A percentile compares a stretch with the other conserved stretches of the same genome.
Evolutionary conservation across 352 stramenopile genomes (phyloP).

Genomic region (Pythium diclinum): DNA sequence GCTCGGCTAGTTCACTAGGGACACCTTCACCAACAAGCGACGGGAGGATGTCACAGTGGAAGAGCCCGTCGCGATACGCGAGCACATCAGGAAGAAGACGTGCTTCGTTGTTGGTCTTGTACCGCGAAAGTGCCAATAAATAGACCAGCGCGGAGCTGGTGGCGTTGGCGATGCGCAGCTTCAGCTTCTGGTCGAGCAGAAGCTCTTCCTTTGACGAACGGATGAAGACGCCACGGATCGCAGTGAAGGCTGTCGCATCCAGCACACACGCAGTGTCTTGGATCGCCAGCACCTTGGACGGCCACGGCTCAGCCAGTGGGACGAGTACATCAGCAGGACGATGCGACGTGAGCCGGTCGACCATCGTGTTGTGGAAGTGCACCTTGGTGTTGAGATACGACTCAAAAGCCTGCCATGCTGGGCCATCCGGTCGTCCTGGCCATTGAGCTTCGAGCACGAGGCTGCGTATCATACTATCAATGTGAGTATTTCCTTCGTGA

Average conservation of each 20-base stretch:
- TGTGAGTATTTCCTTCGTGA: not conserved
- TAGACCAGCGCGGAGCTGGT: conserved; percentile 91
- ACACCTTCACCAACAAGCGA: conserved; percentile 36
- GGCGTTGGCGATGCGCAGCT: conserved; percentile 90
- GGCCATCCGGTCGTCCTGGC: conserved; percentile 22
- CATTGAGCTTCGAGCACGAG: conserved; percentile 33
- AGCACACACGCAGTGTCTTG: conserved; percentile 50
- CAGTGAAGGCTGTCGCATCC: conserved; percentile 26
- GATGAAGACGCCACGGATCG: conserved; percentile 41
- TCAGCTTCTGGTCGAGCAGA: conserved; percentile 81
- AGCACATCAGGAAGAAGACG: conserved; percentile 37
- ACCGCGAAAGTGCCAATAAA: conserved; percentile 47
- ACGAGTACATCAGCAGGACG: conserved; percentile 39
- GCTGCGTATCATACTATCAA: conserved; percentile 2
- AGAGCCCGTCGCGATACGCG: conserved; percentile 79
- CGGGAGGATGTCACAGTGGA: conserved; percentile 68
- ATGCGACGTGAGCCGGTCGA: conserved; percentile 67
- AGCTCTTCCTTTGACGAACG: conserved; percentile 41
- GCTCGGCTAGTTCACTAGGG: conserved; percentile 31
- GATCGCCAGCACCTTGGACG: conserved; percentile 61
- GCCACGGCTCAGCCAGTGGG: conserved; percentile 56
- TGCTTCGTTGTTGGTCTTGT: conserved; percentile 36
- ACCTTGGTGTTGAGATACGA: conserved; percentile 45
- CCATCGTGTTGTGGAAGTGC: conserved; percentile 86
- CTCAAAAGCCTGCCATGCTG: conserved; percentile 27